A percentile compares a stretch with the other conserved stretches of the same genome.
phyloP scores from a whole-genome alignment of 495 filamentous ascomycete genomes.

The Aspergillus sclerotiicarbonarius region DNA sequence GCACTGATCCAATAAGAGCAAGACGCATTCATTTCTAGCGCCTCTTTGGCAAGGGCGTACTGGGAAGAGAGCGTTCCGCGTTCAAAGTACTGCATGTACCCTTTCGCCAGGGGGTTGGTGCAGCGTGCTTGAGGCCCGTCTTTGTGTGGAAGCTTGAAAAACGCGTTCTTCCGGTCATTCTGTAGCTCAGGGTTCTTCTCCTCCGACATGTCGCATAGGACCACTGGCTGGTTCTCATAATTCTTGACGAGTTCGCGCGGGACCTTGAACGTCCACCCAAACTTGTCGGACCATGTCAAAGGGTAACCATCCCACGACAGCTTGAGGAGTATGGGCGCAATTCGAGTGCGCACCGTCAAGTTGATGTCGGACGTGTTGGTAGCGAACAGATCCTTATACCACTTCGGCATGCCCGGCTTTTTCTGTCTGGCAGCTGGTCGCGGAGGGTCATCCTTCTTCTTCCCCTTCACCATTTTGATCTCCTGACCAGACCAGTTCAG shows the following conservation, averaged over 20 bases:
- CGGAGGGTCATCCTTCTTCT: constrained; percentile 77
- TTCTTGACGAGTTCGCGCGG: constrained; percentile 57
- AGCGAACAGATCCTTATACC: constrained; percentile 89
- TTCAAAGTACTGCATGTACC: constrained; percentile 88
- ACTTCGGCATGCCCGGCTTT: constrained; percentile 88
- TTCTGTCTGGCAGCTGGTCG: constrained; percentile 82
- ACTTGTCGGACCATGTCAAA: constrained; percentile 86
- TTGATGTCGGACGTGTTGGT: constrained; percentile 62
- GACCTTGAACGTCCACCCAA: constrained; percentile 90
- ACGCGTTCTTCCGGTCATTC: constrained; percentile 63
- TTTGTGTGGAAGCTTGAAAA: constrained; percentile 95
- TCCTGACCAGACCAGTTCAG: constrained; percentile 95
- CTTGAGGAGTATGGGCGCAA: constrained; percentile 82
- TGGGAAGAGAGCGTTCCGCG: constrained; percentile 82
- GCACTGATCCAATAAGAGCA: constrained; percentile 99
- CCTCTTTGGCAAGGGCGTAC: constrained; percentile 85
- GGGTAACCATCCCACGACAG: constrained; percentile 88
- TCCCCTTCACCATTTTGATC: constrained; percentile 85
- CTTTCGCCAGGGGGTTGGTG: constrained; percentile 82
- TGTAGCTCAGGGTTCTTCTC: constrained; percentile 63
- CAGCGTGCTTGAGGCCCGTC: constrained; percentile 86
- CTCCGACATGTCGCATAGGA: constrained; percentile 71
- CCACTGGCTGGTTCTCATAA: constrained; percentile 68
- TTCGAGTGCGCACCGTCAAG: constrained; percentile 82
- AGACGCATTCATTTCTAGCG: constrained; percentile 95